Base-by-base conservation (phyloP, 2,329 filamentous ascomycete species). In the Ophiostoma populinum region DNA sequence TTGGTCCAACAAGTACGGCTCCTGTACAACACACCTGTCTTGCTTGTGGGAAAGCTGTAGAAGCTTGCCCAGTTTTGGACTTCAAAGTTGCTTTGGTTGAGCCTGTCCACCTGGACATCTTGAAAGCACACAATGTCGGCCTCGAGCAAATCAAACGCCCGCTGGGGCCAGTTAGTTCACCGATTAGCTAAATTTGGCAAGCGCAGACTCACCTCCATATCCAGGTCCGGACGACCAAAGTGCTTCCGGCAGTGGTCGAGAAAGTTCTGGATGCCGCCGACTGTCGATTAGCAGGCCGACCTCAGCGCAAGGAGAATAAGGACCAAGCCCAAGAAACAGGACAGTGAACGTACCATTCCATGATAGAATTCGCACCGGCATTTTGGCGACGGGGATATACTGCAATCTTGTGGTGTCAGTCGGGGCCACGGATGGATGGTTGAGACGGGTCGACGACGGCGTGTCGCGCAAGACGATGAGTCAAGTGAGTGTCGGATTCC, bases 21-120 rank as follows among this genome's bases (percentile, higher is more conserved):
- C n/a, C n/a, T n/a, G n/a, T n/a, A 10, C 16, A 16, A 20, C 24
- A 20, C n/a, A 78, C 83, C 87, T 63, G 94, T 95, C 55, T 95
- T 95, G 50, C 92, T 68, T 51, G 77, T 83, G 0, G 90, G 90
- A 17, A 98, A 62, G 51, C 85, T 94, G 57, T 94, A 94, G 56
- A 78, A 93, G 44, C 86, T 86, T 52, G 98, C 90, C 87, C 87
- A 98, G 10, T 90, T 90, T 0, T 81, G 75, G 0, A 95, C 74
- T 22, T 68, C 2, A 98, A 62, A 46, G 94, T 86, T 51, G 93
- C 93, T 38, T 79, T 70, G 51, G 95, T n/a, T n/a, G n/a, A n/a
- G n/a, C n/a, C n/a, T n/a, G n/a, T n/a, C 90, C 26, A 95, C 94
- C 57, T 95, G 98, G 28, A 83, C 76, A 56, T 95, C 90, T 54